Base-by-base conservation (phyloP, 2,329 filamentous ascomycete species). In the Saccharata proteae region DNA sequence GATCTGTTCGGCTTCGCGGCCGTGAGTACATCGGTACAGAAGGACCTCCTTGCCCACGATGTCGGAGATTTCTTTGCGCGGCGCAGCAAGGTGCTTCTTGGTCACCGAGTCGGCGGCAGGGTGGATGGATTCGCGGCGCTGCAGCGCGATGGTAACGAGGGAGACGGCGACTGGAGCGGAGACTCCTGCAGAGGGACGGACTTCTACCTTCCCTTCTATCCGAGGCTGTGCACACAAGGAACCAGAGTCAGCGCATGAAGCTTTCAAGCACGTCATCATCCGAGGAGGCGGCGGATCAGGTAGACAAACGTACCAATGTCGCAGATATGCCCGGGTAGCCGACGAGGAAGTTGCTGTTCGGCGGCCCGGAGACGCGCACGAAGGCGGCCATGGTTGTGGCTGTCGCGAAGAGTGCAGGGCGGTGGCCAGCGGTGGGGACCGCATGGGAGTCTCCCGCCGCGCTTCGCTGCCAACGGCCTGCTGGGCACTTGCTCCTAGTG, bases 271-370 rank as follows among this genome's bases (percentile, higher is more conserved):
- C n/a, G n/a, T n/a, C n/a, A n/a, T n/a, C n/a, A n/a, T n/a, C n/a
- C n/a, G n/a, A n/a, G n/a, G n/a, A n/a, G n/a, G n/a, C n/a, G n/a
- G n/a, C n/a, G n/a, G n/a, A n/a, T n/a, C n/a, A n/a, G n/a, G n/a
- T n/a, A n/a, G n/a, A n/a, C n/a, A n/a, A 37, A 74, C 83, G 62
- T 71, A 94, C 86, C 73, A 94, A 61, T 21, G 90, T 98, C 49
- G 90, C 90, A 34, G 88, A 94, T 58, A 98, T 96, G 46, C 90
- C 90, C 34, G 90, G 90, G 59, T 96, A 98, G 47, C 90, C 90
- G 46, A 96, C 84, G 42, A 96, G 70, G 55, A 93, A 94, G 62
- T 82, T 90, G 62, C 84, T 90, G 63, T 98, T 98, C 47, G 90
- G 86, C 54, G 86, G 86, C 54, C 90, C 90, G 45, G 85, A 93